phyloP scores from a whole-genome alignment of 139 green algal species.

The Volvox africanus region DNA sequence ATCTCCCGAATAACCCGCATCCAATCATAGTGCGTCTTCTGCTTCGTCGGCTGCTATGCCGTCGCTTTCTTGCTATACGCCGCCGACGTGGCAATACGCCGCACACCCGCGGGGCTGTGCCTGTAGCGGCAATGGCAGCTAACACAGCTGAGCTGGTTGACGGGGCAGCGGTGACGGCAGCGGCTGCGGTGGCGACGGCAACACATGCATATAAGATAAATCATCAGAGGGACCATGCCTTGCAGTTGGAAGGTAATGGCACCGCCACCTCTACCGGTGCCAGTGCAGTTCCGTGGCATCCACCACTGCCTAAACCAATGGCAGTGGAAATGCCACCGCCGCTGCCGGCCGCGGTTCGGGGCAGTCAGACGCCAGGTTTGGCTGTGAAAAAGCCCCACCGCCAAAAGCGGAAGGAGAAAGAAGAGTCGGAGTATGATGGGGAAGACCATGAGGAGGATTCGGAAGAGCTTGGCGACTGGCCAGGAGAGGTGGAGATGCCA shows the following conservation, averaged over 20 bases:
- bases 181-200: background rate
- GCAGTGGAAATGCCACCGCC: background rate
- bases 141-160: background rate
- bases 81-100: background rate
- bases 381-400: too few relatives aligned
- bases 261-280: background rate
- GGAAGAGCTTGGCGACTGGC: background rate
- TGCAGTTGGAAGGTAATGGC: background rate
- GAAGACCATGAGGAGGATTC: background rate
- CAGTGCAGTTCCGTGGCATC: background rate
- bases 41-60: background rate
- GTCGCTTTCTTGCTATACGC: background rate
- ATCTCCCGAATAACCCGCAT: background rate
- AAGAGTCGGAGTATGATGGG: background rate
- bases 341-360: background rate
- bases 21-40: background rate
- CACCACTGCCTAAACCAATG: background rate
- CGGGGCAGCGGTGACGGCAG: background rate
- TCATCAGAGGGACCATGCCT: too few relatives aligned
- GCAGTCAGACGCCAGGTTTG: too few relatives aligned
- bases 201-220: background rate
- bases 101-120: background rate
- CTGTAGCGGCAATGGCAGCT: background rate
- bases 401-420: background rate
- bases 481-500: background rate